Evolutionary conservation across 83 land plant species (phyloP), one percentile per base, ranked within the genome.

Genomic region (Thuja plicata): DNA sequence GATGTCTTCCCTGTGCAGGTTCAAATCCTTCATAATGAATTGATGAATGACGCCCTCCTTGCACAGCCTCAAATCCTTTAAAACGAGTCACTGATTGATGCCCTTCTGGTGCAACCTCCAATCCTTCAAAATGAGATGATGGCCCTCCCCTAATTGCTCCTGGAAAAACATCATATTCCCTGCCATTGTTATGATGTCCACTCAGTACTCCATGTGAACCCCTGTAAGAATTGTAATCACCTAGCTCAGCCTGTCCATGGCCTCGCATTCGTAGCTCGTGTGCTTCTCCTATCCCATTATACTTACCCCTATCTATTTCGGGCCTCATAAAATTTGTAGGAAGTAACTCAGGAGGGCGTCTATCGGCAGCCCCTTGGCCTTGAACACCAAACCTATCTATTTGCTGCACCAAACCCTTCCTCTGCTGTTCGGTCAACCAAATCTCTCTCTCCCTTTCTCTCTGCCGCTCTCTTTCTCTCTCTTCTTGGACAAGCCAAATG

Each of bases 371-470:
- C 57, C 37, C 21, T 17, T 13, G 54, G 60, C 5, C 50, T 45
- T 46, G 52, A 24, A n/a, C 52, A 40, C 85, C 85, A 82, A 83
- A 83, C 85, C 30, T 83, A 30, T 83, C 85, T 1, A 13, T n/a
- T 83, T 83, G 55, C 34, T 12, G 86, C 34, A 16, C 62, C 86
- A 84, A 32, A 52, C 38, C 62, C 11, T 52, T 52, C 40, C 86
- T 52, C 24, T 84, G 66, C 21, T 54, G 86, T 50, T 84, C 86
- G 38, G 54, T 34, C 34, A 83, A 83, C 54, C 52, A 46, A 17
- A 24, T 83, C 86, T 84, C 86, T 21, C 86, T 50, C 86, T 84
- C 62, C 66, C 86, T 40, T 37, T 84, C 30, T 21, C 86, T 84
- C 19, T 46, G 55, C 54, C 55, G 46, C 32, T 84, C 62, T 19